Conservation (phyloP, 1,284 basidiomycete species). For the Veloboletus limbatus region DNA sequence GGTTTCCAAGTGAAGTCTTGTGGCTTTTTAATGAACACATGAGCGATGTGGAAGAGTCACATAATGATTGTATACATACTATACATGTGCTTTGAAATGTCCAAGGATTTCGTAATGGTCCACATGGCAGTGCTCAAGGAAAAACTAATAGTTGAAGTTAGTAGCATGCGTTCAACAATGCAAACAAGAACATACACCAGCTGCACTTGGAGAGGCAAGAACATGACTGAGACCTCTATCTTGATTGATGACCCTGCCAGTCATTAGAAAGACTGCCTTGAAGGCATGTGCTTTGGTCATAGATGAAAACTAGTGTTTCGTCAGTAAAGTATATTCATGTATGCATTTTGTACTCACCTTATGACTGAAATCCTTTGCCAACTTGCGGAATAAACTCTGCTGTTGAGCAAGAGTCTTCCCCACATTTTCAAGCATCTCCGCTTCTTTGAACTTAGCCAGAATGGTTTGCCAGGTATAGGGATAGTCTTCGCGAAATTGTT, state of each 20-base stretch:
- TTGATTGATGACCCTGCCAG: not conserved
- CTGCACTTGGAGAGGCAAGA: not conserved
- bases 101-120: not conserved
- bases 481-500: too few relatives aligned
- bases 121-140: not conserved
- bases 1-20: too few relatives aligned
- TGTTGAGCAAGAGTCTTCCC: too few relatives aligned
- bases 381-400: not conserved
- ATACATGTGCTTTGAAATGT: not conserved
- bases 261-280: not conserved
- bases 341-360: too few relatives aligned
- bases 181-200: not conserved
- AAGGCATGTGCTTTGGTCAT: not conserved
- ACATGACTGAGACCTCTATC: not conserved
- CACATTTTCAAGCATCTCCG: too few relatives aligned
- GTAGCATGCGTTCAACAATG: not conserved
- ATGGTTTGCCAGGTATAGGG: too few relatives aligned
- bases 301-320: not conserved
- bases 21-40: too few relatives aligned
- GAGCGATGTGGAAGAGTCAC: too few relatives aligned
- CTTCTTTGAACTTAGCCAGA: too few relatives aligned
- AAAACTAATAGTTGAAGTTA: too few relatives aligned
- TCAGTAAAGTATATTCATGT: not conserved
- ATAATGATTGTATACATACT: too few relatives aligned
- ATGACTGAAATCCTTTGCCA: not conserved